These are phyloP conservation scores for Fusarium mexicanum DNA, from an alignment of 2,329 filamentous ascomycete species.

Conservation along the genomic window DNA sequence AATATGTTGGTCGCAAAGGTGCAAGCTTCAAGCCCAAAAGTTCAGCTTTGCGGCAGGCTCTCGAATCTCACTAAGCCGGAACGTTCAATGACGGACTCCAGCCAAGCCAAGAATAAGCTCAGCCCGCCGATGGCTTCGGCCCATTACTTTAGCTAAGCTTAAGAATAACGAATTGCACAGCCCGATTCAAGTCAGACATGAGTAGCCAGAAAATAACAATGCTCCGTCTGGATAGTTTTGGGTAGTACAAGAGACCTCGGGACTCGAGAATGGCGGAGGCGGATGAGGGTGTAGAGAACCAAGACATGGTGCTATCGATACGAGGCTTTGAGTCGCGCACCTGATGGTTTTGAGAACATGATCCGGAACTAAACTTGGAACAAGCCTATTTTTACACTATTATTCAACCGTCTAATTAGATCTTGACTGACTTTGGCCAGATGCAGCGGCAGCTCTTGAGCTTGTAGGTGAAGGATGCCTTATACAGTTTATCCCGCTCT, in stretches of 20 bases:
- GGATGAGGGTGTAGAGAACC: neutral
- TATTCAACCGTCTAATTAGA: neutral
- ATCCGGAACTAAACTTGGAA: neutral
- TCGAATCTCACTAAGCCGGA: neutral
- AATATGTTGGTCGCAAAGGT: neutral
- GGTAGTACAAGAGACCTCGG: neutral
- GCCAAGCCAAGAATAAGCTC: slow-evolving; percentile 3
- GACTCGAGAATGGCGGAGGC: neutral
- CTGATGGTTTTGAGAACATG: neutral
- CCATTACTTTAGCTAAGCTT: neutral
- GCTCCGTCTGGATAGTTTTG: neutral
- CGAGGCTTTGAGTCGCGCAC: neutral
- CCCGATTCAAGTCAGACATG: too few relatives aligned
- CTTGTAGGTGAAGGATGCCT: neutral
- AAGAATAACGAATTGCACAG: neutral
- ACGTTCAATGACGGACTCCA: neutral
- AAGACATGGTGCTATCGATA: neutral
- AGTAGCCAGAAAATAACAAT: neutral
- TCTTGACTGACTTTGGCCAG: fast-evolving
- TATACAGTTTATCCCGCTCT: neutral
- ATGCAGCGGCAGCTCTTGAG: neutral
- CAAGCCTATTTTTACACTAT: neutral
- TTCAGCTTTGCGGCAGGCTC: neutral
- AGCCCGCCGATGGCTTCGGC: neutral
- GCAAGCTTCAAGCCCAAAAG: neutral